phyloP scores from a whole-genome alignment of 2,329 filamentous ascomycete species.

The Phoma sp. region DNA sequence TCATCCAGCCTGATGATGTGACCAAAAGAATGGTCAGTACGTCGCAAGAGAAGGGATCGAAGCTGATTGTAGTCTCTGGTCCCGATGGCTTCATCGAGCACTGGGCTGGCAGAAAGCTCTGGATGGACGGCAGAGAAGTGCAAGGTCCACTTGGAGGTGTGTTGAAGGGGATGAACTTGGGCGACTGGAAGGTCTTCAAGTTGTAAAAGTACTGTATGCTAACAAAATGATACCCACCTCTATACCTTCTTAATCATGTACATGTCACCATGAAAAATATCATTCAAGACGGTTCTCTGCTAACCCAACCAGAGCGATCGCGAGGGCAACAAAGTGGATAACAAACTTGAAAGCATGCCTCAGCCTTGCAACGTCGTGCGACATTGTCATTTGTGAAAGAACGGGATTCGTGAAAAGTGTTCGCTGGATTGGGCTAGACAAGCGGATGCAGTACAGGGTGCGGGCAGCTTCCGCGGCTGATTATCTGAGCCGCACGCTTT shows the following conservation, averaged over 20 bases:
- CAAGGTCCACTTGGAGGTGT: conserved; percentile 78
- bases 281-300: not conserved
- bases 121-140: conserved; percentile 72
- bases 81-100: conserved; percentile 87
- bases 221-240: conserved; percentile 15
- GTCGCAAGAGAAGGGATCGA: conserved; percentile 54
- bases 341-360: too few species aligned
- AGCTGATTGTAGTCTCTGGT: conserved; percentile 83
- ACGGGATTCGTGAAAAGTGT: not conserved
- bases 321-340: too few species aligned
- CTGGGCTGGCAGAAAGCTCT: conserved; percentile 81
- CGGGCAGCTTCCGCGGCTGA: conserved; percentile 10
- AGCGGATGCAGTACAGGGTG: not conserved
- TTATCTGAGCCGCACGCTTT: conserved; percentile 1
- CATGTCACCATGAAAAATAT: too few species aligned
- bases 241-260: not conserved
- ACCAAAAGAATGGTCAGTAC: conserved; percentile 30
- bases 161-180: conserved; percentile 64
- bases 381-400: conserved; percentile 1
- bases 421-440: not conserved
- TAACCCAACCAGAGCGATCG: not conserved
- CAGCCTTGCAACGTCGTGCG: not conserved
- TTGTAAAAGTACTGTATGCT: conserved; percentile 49
- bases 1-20: conserved; percentile 59
- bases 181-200: conserved; percentile 65